Evolutionary conservation across 495 filamentous ascomycete genomes (phyloP).

Genomic region (Cryomyces antarcticus): DNA sequence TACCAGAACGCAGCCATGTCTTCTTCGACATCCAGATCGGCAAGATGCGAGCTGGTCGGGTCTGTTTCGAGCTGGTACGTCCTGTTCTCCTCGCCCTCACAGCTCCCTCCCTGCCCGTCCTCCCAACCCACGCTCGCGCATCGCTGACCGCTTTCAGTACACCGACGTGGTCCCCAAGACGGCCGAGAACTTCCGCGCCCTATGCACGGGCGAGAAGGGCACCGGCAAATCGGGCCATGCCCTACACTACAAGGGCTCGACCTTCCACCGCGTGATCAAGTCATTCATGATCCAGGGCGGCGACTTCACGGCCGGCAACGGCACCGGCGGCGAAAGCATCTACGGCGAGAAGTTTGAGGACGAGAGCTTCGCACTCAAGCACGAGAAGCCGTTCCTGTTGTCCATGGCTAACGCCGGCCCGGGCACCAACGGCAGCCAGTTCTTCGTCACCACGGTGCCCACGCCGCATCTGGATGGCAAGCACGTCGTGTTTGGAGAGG

Average conservation of each 20-base stretch:
- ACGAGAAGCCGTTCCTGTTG: conserved; percentile 83
- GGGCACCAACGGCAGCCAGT: conserved; percentile 92
- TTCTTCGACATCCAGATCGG: conserved; percentile 12
- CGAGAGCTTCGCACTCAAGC: conserved; percentile 87
- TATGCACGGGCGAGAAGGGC: conserved; percentile 88
- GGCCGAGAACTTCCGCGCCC: conserved; percentile 82
- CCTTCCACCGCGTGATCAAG: conserved; percentile 95
- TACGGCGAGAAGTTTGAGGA: conserved; percentile 97
- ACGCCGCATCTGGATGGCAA: conserved; percentile 92
- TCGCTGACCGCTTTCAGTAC: conserved; percentile 3
- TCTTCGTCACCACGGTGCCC: conserved; percentile 88
- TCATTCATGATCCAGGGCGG: conserved; percentile 98
- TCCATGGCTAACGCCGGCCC: conserved; percentile 97
- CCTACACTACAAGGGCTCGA: conserved; percentile 74
- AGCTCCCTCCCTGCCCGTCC: not conserved
- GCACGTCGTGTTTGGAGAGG: conserved; percentile 96
- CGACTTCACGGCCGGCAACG: conserved; percentile 84
- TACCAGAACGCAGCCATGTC: conserved; percentile 6
- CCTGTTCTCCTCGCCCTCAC: not conserved
- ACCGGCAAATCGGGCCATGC: conserved; percentile 65
- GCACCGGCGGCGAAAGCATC: conserved; percentile 92
- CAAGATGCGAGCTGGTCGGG: conserved; percentile 2
- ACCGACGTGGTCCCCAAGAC: conserved; percentile 67
- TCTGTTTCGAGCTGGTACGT: conserved; percentile 9
- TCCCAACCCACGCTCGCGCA: not conserved